A percentile compares a stretch with the other conserved stretches of the same genome.
Conservation (phyloP, 352 stramenopile species). For the Phytophthora sp. region DNA sequence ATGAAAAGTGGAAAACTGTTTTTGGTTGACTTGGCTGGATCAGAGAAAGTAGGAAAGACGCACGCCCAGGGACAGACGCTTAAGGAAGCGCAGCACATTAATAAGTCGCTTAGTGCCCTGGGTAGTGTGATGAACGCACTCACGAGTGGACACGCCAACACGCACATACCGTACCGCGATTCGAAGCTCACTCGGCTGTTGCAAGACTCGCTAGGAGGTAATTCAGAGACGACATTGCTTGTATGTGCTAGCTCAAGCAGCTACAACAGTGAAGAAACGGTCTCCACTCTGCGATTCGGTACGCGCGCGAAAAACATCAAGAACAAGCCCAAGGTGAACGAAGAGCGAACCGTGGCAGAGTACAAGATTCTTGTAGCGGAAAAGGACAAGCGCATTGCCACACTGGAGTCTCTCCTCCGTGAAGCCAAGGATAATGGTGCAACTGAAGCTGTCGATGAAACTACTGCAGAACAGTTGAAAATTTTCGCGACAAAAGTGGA, state of each 20-base stretch:
- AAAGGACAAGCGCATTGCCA: conserved; percentile 62
- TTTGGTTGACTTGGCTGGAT: conserved; percentile 80
- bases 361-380: conserved; percentile 69
- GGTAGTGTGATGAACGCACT: conserved; percentile 92
- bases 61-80: conserved; percentile 92
- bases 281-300: conserved; percentile 80
- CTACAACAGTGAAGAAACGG: conserved; percentile 76
- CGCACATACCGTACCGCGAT: conserved; percentile 93
- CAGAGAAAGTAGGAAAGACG: conserved; percentile 79
- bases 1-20: conserved; percentile 94
- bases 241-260: conserved; percentile 69
- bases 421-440: conserved; percentile 19
- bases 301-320: conserved; percentile 80
- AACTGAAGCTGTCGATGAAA: conserved; percentile 29
- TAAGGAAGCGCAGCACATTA: conserved; percentile 90
- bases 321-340: conserved; percentile 82
- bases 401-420: conserved; percentile 43
- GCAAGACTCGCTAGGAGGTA: conserved; percentile 84
- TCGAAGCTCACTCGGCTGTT: conserved; percentile 90
- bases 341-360: conserved; percentile 90
- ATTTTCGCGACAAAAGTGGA: conserved; percentile 57
- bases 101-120: conserved; percentile 90
- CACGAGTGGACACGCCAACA: conserved; percentile 80
- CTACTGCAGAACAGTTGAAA: conserved; percentile 51
- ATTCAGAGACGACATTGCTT: conserved; percentile 74